Evolutionary conservation across 331 rosid genomes (phyloP), one percentile per base, ranked within the genome.

Genomic region (Quercus tomentella): DNA sequence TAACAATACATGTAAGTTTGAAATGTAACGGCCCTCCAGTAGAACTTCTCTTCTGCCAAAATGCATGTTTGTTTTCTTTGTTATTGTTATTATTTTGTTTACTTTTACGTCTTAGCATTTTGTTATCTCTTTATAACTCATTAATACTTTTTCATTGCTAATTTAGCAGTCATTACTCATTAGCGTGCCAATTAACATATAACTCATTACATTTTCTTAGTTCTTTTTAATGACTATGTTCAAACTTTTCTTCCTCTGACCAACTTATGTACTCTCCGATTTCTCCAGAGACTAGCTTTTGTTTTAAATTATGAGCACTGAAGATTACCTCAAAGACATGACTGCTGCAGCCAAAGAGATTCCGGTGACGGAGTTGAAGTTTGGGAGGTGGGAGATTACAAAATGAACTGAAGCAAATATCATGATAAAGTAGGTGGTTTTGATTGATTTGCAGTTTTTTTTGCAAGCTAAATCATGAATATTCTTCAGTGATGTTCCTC

Each of bases 331-430:
- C 30, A 88, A 65, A 62, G 96, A 91, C 97, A 93, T 91, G 77
- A 88, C 86, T 0, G 97, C 97, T 15, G 93, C 94, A 0, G 90
- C 96, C 73, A 93, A 75, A 8, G 96, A 93, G 4, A 93, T 85
- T 21, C 89, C 92, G 2, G 90, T 76, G 74, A 93, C 82, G 62
- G 93, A 84, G 77, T 91, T 87, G 81, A 89, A 93, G 81, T 88
- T 87, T 2, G 97, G 96, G 30, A 91, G 97, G 77, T 93, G 96
- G 22, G 96, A 85, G 4, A 93, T 84, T 2, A 91, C 91, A 83
- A 91, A 93, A 21, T 93, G 97, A 60, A 78, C 90, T 4, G 97
- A 91, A 7, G 94, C 91, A 31, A 93, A 93, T 26, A 91, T 89
- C 89, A 93, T 85, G 58, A 91, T 92, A 85, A 89, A 92, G 69